Percentiles rank a stretch among this genome's conserved stretches.
Conservation (phyloP, 345 rosid species). For the Hirschfeldia incana region DNA sequence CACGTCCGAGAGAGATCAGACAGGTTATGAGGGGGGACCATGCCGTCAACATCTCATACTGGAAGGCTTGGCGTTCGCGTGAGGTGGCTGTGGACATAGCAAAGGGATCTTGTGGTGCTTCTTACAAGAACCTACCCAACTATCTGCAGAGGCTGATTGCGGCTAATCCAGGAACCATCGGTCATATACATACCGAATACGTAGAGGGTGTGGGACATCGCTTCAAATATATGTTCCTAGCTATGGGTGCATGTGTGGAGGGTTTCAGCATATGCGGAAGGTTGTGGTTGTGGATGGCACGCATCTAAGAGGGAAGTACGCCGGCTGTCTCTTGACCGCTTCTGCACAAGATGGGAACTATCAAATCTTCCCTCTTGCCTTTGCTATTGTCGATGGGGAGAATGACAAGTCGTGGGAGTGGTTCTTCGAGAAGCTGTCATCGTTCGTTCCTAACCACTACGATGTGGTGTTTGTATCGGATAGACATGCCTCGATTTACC, state of each 20-base stretch:
- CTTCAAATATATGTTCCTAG: neutral
- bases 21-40: neutral
- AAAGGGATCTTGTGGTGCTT: neutral
- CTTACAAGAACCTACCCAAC: neutral
- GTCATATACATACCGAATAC: too few relatives aligned
- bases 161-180: neutral
- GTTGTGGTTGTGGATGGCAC: neutral
- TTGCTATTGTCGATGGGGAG: neutral
- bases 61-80: neutral
- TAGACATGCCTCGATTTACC: neutral
- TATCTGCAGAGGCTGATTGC: neutral
- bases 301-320: neutral
- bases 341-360: neutral
- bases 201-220: neutral
- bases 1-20: neutral
- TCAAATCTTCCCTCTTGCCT: neutral
- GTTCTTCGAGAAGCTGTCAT: neutral
- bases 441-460: neutral
- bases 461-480: neutral
- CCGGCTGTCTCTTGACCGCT: neutral
- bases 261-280: neutral
- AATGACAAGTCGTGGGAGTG: neutral
- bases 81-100: neutral
- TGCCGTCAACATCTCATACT: neutral
- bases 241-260: neutral